phyloP scores from a whole-genome alignment of 2,329 filamentous ascomycete genomes.

The Fusarium bulbicola region DNA sequence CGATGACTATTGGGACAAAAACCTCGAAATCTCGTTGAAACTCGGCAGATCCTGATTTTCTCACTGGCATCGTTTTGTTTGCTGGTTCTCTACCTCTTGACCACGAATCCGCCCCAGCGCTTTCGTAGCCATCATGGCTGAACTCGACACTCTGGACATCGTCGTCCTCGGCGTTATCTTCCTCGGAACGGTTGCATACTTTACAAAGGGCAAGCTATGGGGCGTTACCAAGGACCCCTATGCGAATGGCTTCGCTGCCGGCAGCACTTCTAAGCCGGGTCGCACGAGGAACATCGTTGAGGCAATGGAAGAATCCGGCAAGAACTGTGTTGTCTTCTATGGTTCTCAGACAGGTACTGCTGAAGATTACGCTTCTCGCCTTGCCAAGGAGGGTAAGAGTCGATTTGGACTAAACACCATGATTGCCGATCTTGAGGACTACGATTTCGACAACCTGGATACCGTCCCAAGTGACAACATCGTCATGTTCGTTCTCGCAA shows the following conservation, averaged over 20 bases:
- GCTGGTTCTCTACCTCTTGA: neutral
- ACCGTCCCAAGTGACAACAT: conserved; percentile 88
- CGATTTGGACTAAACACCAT: conserved; percentile 97
- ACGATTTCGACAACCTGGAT: conserved; percentile 95
- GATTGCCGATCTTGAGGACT: conserved; percentile 97
- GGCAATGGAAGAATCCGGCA: conserved; percentile 93
- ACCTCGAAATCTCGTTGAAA: conserved; percentile 14
- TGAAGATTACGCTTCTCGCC: conserved; percentile 94
- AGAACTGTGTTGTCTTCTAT: conserved; percentile 99
- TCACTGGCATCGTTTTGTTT: neutral
- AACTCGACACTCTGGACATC: conserved; percentile 95
- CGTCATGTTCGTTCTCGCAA: conserved; percentile 94
- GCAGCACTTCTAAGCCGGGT: conserved; percentile 77
- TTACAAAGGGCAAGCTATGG: conserved; percentile 97
- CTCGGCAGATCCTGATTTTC: neutral
- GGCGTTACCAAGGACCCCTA: conserved; percentile 89
- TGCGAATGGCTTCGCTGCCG: conserved; percentile 75
- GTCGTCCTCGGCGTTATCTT: conserved; percentile 88
- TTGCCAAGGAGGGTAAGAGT: conserved; percentile 97
- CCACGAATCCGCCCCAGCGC: conserved; percentile 13
- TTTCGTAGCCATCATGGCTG: conserved; percentile 73
- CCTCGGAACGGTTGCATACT: conserved; percentile 89
- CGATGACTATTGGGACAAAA: conserved; percentile 28
- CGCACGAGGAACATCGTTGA: conserved; percentile 93
- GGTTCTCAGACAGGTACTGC: conserved; percentile 98